A percentile compares a stretch with the other conserved stretches of the same genome.
These are phyloP conservation scores for Wickerhamiella shivajii DNA, from an alignment of 805 yeast genomes.

Conservation along the genomic window DNA sequence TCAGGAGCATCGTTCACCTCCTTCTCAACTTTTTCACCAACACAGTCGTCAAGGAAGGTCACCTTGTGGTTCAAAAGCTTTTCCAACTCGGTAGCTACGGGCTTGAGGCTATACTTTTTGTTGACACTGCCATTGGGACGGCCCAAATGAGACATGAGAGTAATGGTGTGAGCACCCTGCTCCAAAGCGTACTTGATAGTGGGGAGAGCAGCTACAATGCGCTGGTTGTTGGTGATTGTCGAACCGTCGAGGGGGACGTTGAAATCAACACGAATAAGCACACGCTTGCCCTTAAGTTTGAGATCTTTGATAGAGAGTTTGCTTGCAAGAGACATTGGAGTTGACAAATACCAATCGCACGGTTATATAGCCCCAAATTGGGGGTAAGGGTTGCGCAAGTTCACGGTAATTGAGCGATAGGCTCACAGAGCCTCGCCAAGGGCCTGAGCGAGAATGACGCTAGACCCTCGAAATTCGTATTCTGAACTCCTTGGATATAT, in stretches of 20 bases:
- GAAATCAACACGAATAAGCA: constrained; percentile 83
- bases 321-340: constrained; percentile 74
- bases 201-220: constrained; percentile 98
- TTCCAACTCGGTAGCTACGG: constrained; percentile 82
- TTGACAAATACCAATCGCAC: background rate
- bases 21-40: constrained; percentile 77
- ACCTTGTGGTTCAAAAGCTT: constrained; percentile 62
- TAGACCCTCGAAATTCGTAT: no score
- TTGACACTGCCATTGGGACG: constrained; percentile 93
- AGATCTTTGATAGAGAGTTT: constrained; percentile 90
- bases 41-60: constrained; percentile 76
- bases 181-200: constrained; percentile 91
- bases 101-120: constrained; percentile 80
- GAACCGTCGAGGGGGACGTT: constrained; percentile 66
- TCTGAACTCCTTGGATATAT: no score
- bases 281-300: constrained; percentile 78
- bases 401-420: no score
- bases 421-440: no score
- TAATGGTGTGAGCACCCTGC: constrained; percentile 76
- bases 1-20: constrained; percentile 57
- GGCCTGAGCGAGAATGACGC: no score
- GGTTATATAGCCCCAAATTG: no score
- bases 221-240: constrained; percentile 97
- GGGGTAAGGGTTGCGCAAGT: no score
- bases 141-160: constrained; percentile 95